A percentile compares a stretch with the other conserved stretches of the same genome.
Conservation (phyloP, 2,329 filamentous ascomycete genomes). For the Aspergillus texensis region DNA sequence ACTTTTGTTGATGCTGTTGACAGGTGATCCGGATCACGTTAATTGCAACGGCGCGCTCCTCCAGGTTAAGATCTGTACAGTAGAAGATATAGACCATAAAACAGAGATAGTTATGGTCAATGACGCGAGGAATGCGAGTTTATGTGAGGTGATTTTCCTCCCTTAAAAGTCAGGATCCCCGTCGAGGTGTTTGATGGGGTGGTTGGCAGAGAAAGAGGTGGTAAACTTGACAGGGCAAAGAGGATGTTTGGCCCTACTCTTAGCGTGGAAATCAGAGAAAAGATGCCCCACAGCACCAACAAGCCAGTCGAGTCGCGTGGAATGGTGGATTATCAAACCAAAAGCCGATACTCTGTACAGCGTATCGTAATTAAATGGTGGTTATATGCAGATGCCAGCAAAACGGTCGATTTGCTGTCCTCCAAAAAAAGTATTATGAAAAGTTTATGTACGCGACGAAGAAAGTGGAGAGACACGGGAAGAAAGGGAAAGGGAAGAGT, state of each 20-base stretch:
- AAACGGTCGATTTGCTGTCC: not conserved
- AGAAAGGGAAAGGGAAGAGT: slow-evolving; percentile 14
- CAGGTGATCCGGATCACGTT: slow-evolving; percentile 27
- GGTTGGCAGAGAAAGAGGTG: slow-evolving; percentile 31
- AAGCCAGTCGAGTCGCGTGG: slow-evolving; percentile 29
- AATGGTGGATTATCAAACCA: slow-evolving; percentile 22
- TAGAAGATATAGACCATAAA: not conserved
- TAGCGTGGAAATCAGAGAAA: slow-evolving; percentile 42
- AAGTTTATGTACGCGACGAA: not conserved
- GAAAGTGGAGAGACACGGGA: slow-evolving; percentile 4
- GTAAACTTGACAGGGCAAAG: slow-evolving; percentile 41
- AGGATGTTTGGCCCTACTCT: slow-evolving; percentile 46
- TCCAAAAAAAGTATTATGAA: not conserved
- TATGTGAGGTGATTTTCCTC: slow-evolving; percentile 1
- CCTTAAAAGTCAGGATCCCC: slow-evolving; percentile 5
- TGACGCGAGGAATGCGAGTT: slow-evolving; percentile 23
- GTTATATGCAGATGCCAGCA: slow-evolving; percentile 2
- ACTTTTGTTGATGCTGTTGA: slow-evolving; percentile 36
- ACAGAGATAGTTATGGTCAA: slow-evolving; percentile 10
- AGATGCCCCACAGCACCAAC: slow-evolving; percentile 40
- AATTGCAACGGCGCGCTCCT: slow-evolving; percentile 19
- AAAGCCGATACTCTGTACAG: slow-evolving; percentile 12
- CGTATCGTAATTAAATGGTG: slow-evolving; percentile 7
- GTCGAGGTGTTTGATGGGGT: slow-evolving; percentile 19
- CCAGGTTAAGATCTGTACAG: not conserved